Base-by-base conservation (phyloP, 192 early-diverging fungal genomes). In the Chytriomyces confervae region DNA sequence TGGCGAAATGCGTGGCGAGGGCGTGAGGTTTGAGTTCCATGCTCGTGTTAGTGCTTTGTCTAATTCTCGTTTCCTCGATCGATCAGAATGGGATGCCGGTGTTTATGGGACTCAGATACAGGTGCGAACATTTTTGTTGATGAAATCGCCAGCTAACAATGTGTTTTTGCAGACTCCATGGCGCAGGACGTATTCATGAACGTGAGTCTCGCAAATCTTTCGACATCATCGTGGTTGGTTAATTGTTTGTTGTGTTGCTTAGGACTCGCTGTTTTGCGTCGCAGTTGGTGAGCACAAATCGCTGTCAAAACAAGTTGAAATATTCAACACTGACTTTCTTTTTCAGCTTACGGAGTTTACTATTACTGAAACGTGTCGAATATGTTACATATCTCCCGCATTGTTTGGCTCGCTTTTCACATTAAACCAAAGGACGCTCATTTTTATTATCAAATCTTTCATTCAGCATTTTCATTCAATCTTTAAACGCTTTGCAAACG, bases 41-140 rank as follows among this genome's bases (percentile, higher is more conserved):
- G 44, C 65, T n/a, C 11, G 45, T 70, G 48, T n/a, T 27, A 3
- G 44, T 10, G 1, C 7, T 9, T 9, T 2, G 9, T 29, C 36
- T 27, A 57, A 13, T 20, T 11, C 62, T 11, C 16, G n/a, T 24
- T 29, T 1, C n/a, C 27, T 64, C 62, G 16, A 16, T 61, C 36
- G 10, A 8, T 36, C 63, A 90, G 89, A 67, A 86, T 90, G 82
- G 86, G 86, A 43, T 85, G 86, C 50, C 78, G 89, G n/a, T 89
- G 88, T 51, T 86, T 90, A 46, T 90, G 89, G 89, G 89, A 90
- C 51, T 76, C 87, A 18, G 89, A 90, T 77, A 84, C 89, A n/a
- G 74, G 74, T 76, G 16, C 50, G 8, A 50, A 46, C 7, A 44
- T 29, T 57, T n/a, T 10, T 62, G 50, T 74, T 46, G 61, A 46